Evolutionary conservation across 768 basidiomycete genomes (phyloP), one percentile per base, ranked within the genome.

Genomic region (Boletus patriciae): DNA sequence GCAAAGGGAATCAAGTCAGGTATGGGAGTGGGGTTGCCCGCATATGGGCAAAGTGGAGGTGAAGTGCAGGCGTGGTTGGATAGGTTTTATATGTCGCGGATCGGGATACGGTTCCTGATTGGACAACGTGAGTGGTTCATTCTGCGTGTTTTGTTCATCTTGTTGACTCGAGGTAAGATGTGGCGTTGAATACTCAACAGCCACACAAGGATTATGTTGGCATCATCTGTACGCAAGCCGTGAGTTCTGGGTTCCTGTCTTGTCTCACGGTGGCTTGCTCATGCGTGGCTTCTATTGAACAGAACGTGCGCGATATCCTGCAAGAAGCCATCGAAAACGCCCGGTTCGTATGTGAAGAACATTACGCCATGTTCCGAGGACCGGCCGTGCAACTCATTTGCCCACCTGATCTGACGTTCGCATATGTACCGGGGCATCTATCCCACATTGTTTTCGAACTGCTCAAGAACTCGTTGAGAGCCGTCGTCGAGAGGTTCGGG

Each of bases 291-390:
- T 31, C 25, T 33, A 50, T 47, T 23, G 19, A 38, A 38, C 66
- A 91, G 84, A 98, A 94, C 71, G 87, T 99, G 0, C 94, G 93
- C 65, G 94, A 98, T 66, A 96, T 98, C 61, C 88, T 95, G 23
- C 88, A 92, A 67, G 96, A 99, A 78, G 92, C 97, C 0, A 98
- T 98, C 65, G 96, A 99, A 72, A 98, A 99, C 73, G 94, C 97
- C 4, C 85, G 88, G 7, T 91, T 87, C 69, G 89, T 91, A 29
- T 97, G 94, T 77, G 94, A 96, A 74, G 95, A 98, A 65, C 94
- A 98, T 74, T 90, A 90, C 67, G 90, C 89, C 4, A 88, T 99
- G 80, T 96, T 98, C 84, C 90, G 87, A 66, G 93, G 91, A 1
- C 96, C 96, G 0, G 92, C 93, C 3, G 94, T 99, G 11, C 92